Conservation (phyloP, 2,329 filamentous ascomycete species). For the Harringtonia aguacate region DNA sequence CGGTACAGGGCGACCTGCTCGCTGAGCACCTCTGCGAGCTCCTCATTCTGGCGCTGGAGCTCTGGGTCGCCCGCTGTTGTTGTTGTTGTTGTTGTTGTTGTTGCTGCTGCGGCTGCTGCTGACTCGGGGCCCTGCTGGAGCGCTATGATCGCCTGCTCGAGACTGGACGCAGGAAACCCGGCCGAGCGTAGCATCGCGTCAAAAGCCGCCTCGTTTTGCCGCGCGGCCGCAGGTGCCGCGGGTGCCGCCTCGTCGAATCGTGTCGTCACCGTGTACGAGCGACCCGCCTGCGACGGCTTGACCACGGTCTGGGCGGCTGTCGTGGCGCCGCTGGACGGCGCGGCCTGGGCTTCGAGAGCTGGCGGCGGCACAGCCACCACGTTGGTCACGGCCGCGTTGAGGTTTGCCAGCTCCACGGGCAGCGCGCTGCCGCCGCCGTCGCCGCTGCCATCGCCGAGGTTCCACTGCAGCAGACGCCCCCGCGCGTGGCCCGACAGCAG, state of each 20-base stretch:
- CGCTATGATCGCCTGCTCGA: constrained; percentile 39
- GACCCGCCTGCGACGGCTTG: constrained; percentile 65
- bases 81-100: constrained; percentile 9
- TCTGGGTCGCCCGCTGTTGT: constrained; percentile 21
- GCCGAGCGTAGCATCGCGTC: constrained; percentile 31
- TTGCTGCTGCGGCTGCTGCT: constrained; percentile 13
- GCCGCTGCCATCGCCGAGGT: constrained; percentile 44
- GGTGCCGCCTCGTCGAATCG: constrained; percentile 41
- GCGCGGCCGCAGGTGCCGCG: not conserved
- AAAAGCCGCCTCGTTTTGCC: constrained; percentile 21
- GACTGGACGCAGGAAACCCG: constrained; percentile 33
- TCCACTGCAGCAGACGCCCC: constrained; percentile 74
- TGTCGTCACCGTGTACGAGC: constrained; percentile 54
- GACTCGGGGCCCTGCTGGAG: constrained; percentile 25
- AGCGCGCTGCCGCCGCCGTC: constrained; percentile 37
- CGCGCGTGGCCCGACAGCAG: constrained; percentile 72
- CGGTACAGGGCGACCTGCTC: constrained; percentile 25
- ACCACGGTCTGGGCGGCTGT: constrained; percentile 50
- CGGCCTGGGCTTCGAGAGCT: constrained; percentile 25
- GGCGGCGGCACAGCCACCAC: constrained; percentile 60
- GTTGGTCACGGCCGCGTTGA: constrained; percentile 78
- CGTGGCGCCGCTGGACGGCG: constrained; percentile 1
- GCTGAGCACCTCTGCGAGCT: constrained; percentile 28
- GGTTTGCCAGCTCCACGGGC: constrained; percentile 53
- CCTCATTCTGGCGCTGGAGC: constrained; percentile 23